Base-by-base conservation (phyloP, 306 rosid species). In the Dalbergia cultrata region DNA sequence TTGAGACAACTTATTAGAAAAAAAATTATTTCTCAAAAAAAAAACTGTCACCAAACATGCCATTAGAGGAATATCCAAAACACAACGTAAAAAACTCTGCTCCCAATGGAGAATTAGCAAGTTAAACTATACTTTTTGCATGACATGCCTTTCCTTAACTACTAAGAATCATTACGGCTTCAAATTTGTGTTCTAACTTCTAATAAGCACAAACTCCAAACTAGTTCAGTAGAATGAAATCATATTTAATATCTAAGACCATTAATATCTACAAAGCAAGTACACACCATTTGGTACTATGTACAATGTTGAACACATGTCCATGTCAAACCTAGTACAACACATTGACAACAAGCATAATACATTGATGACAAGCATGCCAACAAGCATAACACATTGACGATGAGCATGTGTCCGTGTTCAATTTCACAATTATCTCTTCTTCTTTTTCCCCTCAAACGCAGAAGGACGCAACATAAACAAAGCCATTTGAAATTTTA, bases 161-260 rank as follows among this genome's bases (percentile, higher is more conserved):
- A 22, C 17, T 45, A 50, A 77, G 4, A 13, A 13, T 73, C 72
- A 74, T 39, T 47, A 21, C 8, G 19, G 57, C 45, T 33, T 39
- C 54, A 37, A 31, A 35, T 41, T 79, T 18, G 22, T 68, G 39
- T 10, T 74, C 5, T 5, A 56, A 33, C 11, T 71, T 71, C 17
- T 22, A 52, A 43, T 49, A 52, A 31, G 8, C 26, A 19, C 33
- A 61, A 65, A 70, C 43, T 26, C 31, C 53, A 21, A 16, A 8
- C 64, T 13, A 56, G 12, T 35, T 17, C 19, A 49, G 18, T 8
- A 44, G 31, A 9, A 59, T 1, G 17, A 35, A 34, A 39, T 18
- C 7, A 61, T 21, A 65, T 37, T 54, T 18, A 66, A 84, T 26
- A 64, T 35, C 62, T 31, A 64, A 79, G 18, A 41, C 11, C 45